phyloP scores from a whole-genome alignment of 768 basidiomycete genomes.

The Mycena latifolia region DNA sequence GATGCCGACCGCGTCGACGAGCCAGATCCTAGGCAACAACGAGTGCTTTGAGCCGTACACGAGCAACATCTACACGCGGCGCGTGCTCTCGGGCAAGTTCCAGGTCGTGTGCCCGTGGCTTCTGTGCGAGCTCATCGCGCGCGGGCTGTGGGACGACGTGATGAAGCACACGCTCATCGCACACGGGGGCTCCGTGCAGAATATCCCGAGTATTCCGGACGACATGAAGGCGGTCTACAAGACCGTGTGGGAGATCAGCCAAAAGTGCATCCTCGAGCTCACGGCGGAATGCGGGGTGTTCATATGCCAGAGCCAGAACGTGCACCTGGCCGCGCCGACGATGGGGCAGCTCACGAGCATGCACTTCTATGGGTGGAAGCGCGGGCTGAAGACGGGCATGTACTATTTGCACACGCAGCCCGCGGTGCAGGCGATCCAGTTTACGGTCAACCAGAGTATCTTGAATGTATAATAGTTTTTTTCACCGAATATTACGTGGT shows the following conservation, averaged over 20 bases:
- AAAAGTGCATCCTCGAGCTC: conserved; percentile 96
- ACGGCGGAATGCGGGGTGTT: conserved; percentile 99
- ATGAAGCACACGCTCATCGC: too few relatives aligned
- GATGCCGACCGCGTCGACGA: conserved; percentile 99
- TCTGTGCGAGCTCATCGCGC: too few relatives aligned
- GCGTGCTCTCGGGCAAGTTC: too few relatives aligned
- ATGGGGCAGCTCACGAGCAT: too few relatives aligned
- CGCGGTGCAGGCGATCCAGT: conserved; percentile 96
- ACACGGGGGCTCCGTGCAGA: too few relatives aligned
- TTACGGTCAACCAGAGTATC: conserved; percentile 90
- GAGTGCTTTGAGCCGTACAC: conserved; percentile 99
- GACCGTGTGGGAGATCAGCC: conserved; percentile 89
- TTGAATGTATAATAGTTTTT: too few relatives aligned
- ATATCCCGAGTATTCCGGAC: conserved; percentile 72
- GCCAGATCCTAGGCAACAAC: conserved; percentile 98
- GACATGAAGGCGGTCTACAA: conserved; percentile 98
- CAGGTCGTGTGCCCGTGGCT: too few relatives aligned
- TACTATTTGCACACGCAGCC: conserved; percentile 91
- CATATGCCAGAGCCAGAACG: conserved; percentile 54
- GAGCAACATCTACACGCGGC: too few relatives aligned
- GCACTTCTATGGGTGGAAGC: conserved; percentile 98
- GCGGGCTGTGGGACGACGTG: too few relatives aligned
- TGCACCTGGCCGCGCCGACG: too few relatives aligned
- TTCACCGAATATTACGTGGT: too few relatives aligned
- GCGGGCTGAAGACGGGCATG: conserved; percentile 91